Base-by-base conservation (phyloP, 371 early-diverging fungal genomes). In the Haplosporangium sp. region DNA sequence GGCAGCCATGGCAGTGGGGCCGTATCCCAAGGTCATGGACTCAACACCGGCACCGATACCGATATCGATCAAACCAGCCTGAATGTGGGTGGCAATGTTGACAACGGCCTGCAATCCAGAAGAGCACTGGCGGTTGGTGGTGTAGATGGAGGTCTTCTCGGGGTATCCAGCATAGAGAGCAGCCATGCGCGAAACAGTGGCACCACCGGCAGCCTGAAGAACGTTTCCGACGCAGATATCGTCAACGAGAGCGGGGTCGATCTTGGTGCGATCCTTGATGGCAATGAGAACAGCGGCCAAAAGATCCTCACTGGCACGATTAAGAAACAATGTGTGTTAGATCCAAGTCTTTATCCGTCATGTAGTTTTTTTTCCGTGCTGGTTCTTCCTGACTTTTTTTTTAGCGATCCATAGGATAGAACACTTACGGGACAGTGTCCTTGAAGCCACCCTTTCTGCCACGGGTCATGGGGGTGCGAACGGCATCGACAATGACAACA, bases 11-110 rank as follows among this genome's bases (percentile, higher is more conserved):
- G 93, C 92, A 21, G 74, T 77, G 47, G 94, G 88, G 53, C 95
- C 95, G 77, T 95, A 96, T 89, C 94, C 90, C 84, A 90, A 83
- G 72, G 96, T 93, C 99, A 99, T 99, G 83, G 94, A 93, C 83
- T 99, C 99, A 56, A 98, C 96, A 86, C 99, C 99, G 50, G 98
- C 99, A 81, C 94, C 95, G 75, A 99, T 96, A 82, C 99, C 99
- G 59, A 97, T 86, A 77, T 97, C 96, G 74, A 99, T 96, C 86
- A 89, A 84, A 77, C 96, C 98, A 43, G 92, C 80, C 84, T 92
- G 93, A 81, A 99, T 98, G 62, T 95, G 94, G 71, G 90, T 83
- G 53, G 96, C 98, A 56, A 98, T 92, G 82, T 88, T 91, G 64
- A 92, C 95, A 62, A 95, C 91, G 37, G 98, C 97, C 83, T 98